phyloP scores from a whole-genome alignment of 305 asterid genomes.

The Solanum hybrid region DNA sequence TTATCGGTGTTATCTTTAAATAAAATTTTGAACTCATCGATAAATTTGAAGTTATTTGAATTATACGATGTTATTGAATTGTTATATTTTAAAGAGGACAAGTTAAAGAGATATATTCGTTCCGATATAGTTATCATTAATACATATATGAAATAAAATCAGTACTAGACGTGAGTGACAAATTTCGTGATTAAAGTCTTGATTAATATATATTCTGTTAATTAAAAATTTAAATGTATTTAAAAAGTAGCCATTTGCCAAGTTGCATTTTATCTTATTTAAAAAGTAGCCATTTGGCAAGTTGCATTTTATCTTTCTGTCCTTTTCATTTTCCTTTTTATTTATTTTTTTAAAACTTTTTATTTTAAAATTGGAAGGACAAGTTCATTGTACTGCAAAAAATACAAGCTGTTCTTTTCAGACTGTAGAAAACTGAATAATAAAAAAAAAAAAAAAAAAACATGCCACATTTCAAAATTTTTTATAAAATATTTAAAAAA shows the following conservation, averaged over 20 bases:
- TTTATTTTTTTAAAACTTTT: no score
- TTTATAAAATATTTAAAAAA: background rate
- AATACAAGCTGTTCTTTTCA: background rate
- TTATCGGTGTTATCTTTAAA: accelerated
- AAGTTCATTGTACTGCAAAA: background rate
- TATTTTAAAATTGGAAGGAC: background rate
- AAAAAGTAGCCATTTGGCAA: background rate
- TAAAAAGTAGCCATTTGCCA: background rate
- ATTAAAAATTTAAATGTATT: background rate
- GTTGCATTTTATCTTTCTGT: background rate
- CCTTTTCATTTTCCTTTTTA: background rate
- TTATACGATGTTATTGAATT: no score
- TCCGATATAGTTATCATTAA: background rate
- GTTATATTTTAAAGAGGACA: background rate
- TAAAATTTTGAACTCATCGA: accelerated
- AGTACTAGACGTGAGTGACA: background rate
- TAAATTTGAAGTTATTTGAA: no score
- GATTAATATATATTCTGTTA: background rate
- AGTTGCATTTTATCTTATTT: background rate
- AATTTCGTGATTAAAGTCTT: background rate
- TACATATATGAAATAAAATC: background rate
- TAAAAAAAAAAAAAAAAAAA: background rate
- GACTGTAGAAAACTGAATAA: background rate
- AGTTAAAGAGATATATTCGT: no score
- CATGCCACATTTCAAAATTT: background rate